A percentile compares a stretch with the other conserved stretches of the same genome.
phyloP scores from a whole-genome alignment of 2,329 filamentous ascomycete genomes.

The Claviceps humidiphila region DNA sequence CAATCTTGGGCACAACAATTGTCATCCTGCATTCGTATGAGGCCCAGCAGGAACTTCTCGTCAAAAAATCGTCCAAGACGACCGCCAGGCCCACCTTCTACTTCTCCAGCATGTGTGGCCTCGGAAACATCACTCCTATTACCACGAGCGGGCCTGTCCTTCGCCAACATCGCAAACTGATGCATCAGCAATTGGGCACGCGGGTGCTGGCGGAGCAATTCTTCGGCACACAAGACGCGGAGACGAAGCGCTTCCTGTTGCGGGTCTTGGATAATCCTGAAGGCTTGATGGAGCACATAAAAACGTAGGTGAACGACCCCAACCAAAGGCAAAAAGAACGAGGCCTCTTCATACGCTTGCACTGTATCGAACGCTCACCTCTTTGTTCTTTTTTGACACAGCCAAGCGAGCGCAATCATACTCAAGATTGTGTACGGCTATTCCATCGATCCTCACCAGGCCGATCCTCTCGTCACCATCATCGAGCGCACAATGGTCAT shows the following conservation, averaged over 20 bases:
- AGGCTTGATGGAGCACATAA: not conserved
- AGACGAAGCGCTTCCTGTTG: not conserved
- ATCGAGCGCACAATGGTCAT: constrained; percentile 17
- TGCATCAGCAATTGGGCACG: not conserved
- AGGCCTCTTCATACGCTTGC: not conserved
- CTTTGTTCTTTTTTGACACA: not conserved
- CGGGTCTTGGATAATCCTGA: not conserved
- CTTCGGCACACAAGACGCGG: not conserved
- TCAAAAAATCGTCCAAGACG: constrained; percentile 20
- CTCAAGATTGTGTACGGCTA: constrained; percentile 17
- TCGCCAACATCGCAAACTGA: not conserved
- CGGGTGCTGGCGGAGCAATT: not conserved
- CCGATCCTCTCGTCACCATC: constrained; percentile 17
- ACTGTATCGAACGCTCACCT: too few relatives aligned
- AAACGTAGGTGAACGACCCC: not conserved
- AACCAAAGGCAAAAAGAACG: too few relatives aligned
- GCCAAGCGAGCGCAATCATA: not conserved
- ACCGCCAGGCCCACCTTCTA: constrained; percentile 19
- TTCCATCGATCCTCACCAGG: constrained; percentile 13
- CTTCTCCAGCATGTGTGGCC: not conserved
- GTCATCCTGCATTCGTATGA: constrained; percentile 26
- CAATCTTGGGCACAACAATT: constrained; percentile 25
- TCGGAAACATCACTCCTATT: not conserved
- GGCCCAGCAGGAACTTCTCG: constrained; percentile 24
- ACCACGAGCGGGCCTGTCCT: not conserved